Conservation (phyloP, 1,139 yeast species). For the Debaryomyces sp. region DNA sequence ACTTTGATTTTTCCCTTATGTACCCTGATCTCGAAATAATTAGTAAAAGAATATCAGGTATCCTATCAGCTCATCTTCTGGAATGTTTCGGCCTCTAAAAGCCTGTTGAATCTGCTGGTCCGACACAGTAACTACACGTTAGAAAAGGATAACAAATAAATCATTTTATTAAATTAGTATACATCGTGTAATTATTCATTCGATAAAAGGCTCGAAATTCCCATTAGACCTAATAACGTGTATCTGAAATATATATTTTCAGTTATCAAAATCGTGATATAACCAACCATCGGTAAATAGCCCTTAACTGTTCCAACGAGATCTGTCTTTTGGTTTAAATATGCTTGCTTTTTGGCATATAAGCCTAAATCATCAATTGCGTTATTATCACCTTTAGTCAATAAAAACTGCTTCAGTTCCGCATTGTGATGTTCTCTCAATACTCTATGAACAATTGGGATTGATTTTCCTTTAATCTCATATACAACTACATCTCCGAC, state of each 20-base stretch:
- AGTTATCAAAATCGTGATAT: constrained; percentile 87
- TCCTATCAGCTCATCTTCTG: not conserved
- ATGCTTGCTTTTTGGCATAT: constrained; percentile 75
- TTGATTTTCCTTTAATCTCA: constrained; percentile 74
- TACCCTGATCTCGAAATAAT: too few species aligned
- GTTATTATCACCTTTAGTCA: constrained; percentile 97
- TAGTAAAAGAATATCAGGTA: too few species aligned
- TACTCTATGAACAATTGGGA: constrained; percentile 96
- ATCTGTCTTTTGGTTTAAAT: constrained; percentile 75
- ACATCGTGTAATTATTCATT: constrained; percentile 33
- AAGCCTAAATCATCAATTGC: constrained; percentile 87
- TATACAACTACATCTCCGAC: constrained; percentile 99
- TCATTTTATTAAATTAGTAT: constrained; percentile 1
- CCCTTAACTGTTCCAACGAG: constrained; percentile 90
- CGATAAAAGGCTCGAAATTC: constrained; percentile 56
- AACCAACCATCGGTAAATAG: constrained; percentile 89
- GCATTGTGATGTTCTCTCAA: constrained; percentile 70
- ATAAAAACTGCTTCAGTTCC: constrained; percentile 63
- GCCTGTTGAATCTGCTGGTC: not conserved
- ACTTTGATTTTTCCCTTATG: too few species aligned
- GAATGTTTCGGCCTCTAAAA: not conserved
- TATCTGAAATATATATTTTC: constrained; percentile 81
- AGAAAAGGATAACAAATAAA: not conserved
- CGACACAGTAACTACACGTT: not conserved
- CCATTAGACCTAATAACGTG: constrained; percentile 69